Percentiles rank a stretch among this genome's conserved stretches.
phyloP scores from a whole-genome alignment of 768 basidiomycete species.

The Dioszegia aurantiaca region DNA sequence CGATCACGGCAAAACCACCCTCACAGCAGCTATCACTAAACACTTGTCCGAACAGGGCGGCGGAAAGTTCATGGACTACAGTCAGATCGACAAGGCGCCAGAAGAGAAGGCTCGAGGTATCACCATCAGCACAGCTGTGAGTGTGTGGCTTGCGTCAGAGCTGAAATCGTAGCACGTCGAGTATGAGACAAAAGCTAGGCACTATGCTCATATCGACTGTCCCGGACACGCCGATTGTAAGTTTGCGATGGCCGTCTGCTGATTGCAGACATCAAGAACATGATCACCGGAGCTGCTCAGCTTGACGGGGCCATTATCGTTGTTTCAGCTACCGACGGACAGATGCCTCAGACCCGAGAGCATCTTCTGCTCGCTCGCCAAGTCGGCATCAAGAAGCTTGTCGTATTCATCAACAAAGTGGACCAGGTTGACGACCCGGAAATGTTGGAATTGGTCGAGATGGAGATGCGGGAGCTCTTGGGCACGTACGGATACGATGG shows the following conservation, averaged over 20 bases:
- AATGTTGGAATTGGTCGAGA: conserved; percentile 98
- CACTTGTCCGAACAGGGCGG: conserved; percentile 74
- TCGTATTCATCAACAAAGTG: conserved; percentile 99
- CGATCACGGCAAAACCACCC: conserved; percentile 54
- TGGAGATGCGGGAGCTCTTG: conserved; percentile 98
- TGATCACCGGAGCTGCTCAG: conserved; percentile 98
- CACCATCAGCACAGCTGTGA: conserved; percentile 86
- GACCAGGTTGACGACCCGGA: conserved; percentile 94
- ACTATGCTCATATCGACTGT: conserved; percentile 98
- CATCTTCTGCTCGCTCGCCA: conserved; percentile 96
- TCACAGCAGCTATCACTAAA: conserved; percentile 64
- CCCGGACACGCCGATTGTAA: conserved; percentile 57
- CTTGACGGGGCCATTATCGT: conserved; percentile 72
- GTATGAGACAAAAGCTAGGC: conserved; percentile 83
- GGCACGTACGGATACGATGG: conserved; percentile 92
- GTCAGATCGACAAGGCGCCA: conserved; percentile 96
- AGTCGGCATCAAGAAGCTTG: conserved; percentile 93
- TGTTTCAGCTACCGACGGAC: conserved; percentile 96
- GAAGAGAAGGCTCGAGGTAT: conserved; percentile 99
- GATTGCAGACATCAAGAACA: conserved; percentile 64
- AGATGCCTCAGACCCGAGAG: conserved; percentile 99
- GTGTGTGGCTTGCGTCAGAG: conserved; percentile 14
- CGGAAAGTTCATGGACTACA: conserved; percentile 85
- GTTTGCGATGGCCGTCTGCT: background rate
- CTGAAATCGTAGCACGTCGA: conserved; percentile 68